Base-by-base conservation (phyloP, 495 filamentous ascomycete species). In the Parathielavia appendiculata region DNA sequence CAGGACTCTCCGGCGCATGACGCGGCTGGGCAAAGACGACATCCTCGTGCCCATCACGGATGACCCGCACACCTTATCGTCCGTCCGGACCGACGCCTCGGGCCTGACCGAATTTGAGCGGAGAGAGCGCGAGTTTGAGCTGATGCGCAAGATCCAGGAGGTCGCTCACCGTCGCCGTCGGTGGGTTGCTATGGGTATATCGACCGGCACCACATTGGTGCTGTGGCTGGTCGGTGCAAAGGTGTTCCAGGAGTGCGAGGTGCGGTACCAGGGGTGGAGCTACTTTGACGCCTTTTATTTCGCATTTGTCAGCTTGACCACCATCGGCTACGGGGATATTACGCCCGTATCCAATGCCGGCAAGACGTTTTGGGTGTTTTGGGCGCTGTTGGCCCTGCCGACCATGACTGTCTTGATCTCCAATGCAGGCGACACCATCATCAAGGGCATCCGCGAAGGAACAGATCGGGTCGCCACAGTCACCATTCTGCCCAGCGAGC, bases 251-350 rank as follows among this genome's bases (percentile, higher is more conserved):
- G 67, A 63, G 35, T 75, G 67, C 57, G 75, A 78, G 59, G 51
- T 14, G 14, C 66, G 64, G 5, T 79, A 77, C 48, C 75, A 78
- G 45, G 51, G 74, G 1, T 95, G 90, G 91, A 79, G 72, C n/a
- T 96, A 95, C 64, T 95, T 93, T 58, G 73, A 86, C 14, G 76
- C 83, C 1, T 69, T 96, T 8, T 96, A 95, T 68, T 95, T 93
- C 70, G 70, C 87, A 4, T 96, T 89, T 66, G 84, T 84, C 4
- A 83, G 84, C 4, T 78, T 95, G 36, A 76, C 92, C 7, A 95
- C 91, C 1, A 90, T 96, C 51, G 91, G 91, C 0, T 96, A 91
- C 63, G 91, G 91, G 4, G 90, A 95, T 60, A 76, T 85, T 34
- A 82, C 80, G 34, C 88, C 86, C 0, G 71, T 81, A 9, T 88